Base-by-base conservation (phyloP, 768 basidiomycete species). In the Naematelia encephala region DNA sequence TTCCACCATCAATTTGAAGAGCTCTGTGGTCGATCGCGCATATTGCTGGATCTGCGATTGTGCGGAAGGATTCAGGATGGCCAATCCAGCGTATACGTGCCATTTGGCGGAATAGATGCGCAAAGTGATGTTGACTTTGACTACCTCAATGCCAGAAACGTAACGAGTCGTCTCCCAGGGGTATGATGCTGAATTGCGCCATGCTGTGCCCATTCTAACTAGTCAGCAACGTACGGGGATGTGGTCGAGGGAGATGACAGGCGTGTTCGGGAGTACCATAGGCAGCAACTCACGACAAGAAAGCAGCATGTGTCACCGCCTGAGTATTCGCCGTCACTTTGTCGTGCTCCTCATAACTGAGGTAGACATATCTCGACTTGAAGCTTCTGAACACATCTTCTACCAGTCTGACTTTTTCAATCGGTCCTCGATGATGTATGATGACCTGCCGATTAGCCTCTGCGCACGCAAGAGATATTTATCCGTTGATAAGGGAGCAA, bases 21-120 rank as follows among this genome's bases (percentile, higher is more conserved):
- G 82, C 57, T 91, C 91, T 1, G 88, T 89, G 5, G 86, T 85
- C 69, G 86, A 88, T 59, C 84, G 83, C 2, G 94, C 87, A 73
- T 87, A 99, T 65, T 94, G 91, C 67, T 96, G 83, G 64, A 99
- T 97, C 74, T 97, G 94, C 1, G 82, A 76, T 43, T 84, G 84
- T 0, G 96, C 96, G 11, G 83, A 86, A 3, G 96, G 94, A 77
- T 99, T 98, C 62, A 99, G 84, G 74, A 98, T 90, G 0, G 94
- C 94, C n/a, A 99, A 84, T 1, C 96, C 94, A 13, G 94, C 94
- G 75, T 99, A 99, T 72, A 99, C 94, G 78, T 99, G 94, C 92
- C 92, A 99, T 61, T 91, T 88, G 77, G 92, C 96, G 45, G 90
- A 84, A 78, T 97, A 99, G 69, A 99, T 98, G 0, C 96, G 90